Evolutionary conservation across 1,284 basidiomycete genomes (phyloP).

Genomic region (Leccinum pachyderme): DNA sequence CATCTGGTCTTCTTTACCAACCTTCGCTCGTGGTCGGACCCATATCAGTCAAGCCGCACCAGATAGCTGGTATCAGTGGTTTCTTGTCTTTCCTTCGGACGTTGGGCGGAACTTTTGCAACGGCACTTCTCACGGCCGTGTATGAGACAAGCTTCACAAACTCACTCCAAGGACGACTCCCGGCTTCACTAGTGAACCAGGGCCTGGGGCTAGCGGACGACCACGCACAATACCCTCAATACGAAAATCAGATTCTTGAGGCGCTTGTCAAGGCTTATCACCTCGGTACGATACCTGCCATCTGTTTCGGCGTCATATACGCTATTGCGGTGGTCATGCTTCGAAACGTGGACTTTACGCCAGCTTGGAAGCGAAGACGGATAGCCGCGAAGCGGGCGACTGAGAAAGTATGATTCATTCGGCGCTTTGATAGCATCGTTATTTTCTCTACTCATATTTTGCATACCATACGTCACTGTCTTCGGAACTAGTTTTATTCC

Average conservation of each 20-base stretch:
- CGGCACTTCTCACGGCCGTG: slow-evolving; percentile 34
- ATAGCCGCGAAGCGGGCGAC: slow-evolving; percentile 25
- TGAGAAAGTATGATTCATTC: slow-evolving; percentile 25
- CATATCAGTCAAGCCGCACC: slow-evolving; percentile 35
- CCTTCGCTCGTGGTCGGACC: slow-evolving; percentile 36
- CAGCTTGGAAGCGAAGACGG: slow-evolving; percentile 34
- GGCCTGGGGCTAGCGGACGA: slow-evolving; percentile 31
- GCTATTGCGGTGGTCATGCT: slow-evolving; percentile 33
- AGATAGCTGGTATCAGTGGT: slow-evolving; percentile 36
- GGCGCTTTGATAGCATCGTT: slow-evolving; percentile 15
- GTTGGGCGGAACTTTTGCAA: slow-evolving; percentile 36
- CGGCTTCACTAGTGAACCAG: slow-evolving; percentile 30
- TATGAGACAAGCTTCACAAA: slow-evolving; percentile 33
- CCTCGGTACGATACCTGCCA: slow-evolving; percentile 32
- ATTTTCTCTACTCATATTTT: slow-evolving; percentile 7
- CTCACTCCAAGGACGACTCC: slow-evolving; percentile 26
- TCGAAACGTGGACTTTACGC: slow-evolving; percentile 32
- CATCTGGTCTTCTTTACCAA: slow-evolving; percentile 34
- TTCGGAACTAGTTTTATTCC: slow-evolving; percentile 6
- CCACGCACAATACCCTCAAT: slow-evolving; percentile 32
- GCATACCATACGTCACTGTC: slow-evolving; percentile 20
- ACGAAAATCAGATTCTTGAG: slow-evolving; percentile 31
- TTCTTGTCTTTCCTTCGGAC: slow-evolving; percentile 36
- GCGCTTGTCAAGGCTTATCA: slow-evolving; percentile 36
- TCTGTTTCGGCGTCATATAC: slow-evolving; percentile 34